Base-by-base conservation (phyloP, 1,284 basidiomycete species). In the Cutaneotrichosporon cutaneum region DNA sequence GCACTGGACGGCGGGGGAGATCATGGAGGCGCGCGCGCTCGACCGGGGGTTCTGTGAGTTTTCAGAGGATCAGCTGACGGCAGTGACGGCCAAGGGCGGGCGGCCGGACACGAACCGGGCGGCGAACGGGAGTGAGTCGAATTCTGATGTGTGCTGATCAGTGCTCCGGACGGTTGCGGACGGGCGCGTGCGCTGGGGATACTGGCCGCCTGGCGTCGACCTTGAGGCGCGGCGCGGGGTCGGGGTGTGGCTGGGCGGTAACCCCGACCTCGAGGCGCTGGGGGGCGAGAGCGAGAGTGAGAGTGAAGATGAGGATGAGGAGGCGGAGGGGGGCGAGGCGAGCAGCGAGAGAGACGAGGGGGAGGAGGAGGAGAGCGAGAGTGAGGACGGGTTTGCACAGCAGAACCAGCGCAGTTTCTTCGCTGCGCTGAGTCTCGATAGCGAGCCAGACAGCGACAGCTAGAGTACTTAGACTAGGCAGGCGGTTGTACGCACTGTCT, bases 71-170 rank as follows among this genome's bases (percentile, higher is more conserved):
- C 5, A 14, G 26, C 56, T 60, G 32, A 60, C 53, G 5, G 2
- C 47, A 65, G 64, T 92, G 48, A 96, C 93, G 52, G 92, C 94
- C 13, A 90, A 92, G 76, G 89, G 90, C 18, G 92, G 91, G 7
- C 79, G 94, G 61, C 89, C 92, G 11, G 94, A 96, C 79, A 81
- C 89, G 21, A 89, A 92, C 72, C 84, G 94, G 48, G 91, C 92
- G 1, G 94, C 91, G n/a, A 93, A 95, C 74, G 84, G 87, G 24
- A 88, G 57, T 58, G 27, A 14, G 57, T 52, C n/a, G n/a, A n/a
- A n/a, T n/a, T n/a, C n/a, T n/a, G n/a, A n/a, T n/a, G n/a, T n/a
- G n/a, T n/a, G n/a, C n/a, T n/a, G n/a, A 10, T 27, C 50, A 58
- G 57, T 94, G 64, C 82, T 95, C 65, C 86, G 92, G 54, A 81